Conservation (phyloP, 176 grass and related monocot species). For the Aegilops bicornis region DNA sequence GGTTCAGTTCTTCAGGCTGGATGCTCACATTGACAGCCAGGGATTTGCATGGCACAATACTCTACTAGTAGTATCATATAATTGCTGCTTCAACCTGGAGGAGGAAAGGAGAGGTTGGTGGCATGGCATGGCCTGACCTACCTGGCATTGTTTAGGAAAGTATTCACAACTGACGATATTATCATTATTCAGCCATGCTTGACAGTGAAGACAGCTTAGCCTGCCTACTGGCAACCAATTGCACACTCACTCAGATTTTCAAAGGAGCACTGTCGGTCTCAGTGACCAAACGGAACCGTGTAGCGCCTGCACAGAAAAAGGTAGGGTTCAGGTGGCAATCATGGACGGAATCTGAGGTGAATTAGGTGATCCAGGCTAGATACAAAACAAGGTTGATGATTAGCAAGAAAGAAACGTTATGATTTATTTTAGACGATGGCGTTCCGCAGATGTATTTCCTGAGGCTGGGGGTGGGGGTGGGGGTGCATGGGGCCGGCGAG, state of each 20-base stretch:
- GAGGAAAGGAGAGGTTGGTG: not conserved
- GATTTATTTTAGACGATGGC: not conserved
- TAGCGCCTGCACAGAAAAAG: not conserved
- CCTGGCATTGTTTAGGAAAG: not conserved
- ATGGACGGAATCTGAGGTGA: not conserved
- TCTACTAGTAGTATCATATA: not conserved
- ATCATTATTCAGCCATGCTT: conserved; percentile 7
- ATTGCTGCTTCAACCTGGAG: conserved; percentile 26
- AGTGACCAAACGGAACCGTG: not conserved
- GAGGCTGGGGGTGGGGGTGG: not conserved
- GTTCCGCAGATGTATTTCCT: not conserved
- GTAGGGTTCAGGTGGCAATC: not conserved
- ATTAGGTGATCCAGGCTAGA: conserved; percentile 2
- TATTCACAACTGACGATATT: not conserved
- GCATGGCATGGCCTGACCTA: not conserved
- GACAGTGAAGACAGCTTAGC: conserved; percentile 1
- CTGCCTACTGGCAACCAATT: not conserved
- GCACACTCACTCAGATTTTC: not conserved
- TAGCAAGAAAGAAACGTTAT: not conserved
- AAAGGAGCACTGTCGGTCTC: not conserved
- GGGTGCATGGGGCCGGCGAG: not conserved
- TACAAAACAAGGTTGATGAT: not conserved
- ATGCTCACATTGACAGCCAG: not conserved
- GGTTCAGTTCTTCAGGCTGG: conserved; percentile 15
- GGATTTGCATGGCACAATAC: not conserved